Conservation (phyloP, 495 filamentous ascomycete genomes). For the Diplogelasinospora grovesii region DNA sequence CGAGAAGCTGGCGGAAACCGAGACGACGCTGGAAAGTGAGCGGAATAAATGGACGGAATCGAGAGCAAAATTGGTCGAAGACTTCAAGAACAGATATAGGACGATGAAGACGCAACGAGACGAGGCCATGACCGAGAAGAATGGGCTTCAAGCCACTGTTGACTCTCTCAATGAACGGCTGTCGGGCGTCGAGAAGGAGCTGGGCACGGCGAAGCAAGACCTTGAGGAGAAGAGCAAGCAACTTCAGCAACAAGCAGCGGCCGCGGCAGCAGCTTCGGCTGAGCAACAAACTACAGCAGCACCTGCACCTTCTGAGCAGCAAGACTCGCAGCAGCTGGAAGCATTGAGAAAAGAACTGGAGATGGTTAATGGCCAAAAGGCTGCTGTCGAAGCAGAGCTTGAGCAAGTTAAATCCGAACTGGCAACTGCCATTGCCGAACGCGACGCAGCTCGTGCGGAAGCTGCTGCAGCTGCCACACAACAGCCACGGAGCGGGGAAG, state of each 20-base stretch:
- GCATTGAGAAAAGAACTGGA: slow-evolving; percentile 32
- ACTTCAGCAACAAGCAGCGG: slow-evolving; percentile 22
- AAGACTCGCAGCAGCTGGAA: slow-evolving; percentile 56
- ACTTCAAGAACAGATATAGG: slow-evolving; percentile 40
- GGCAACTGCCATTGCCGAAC: slow-evolving; percentile 33
- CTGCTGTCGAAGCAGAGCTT: slow-evolving; percentile 36
- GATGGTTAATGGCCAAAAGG: slow-evolving; percentile 33
- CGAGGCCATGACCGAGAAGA: slow-evolving; percentile 34
- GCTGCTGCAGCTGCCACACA: no score
- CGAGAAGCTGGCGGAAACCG: slow-evolving; percentile 42
- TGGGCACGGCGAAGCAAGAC: slow-evolving; percentile 30
- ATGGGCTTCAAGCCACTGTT: slow-evolving; percentile 26
- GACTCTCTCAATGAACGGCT: slow-evolving; percentile 27
- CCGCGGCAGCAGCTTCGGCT: slow-evolving; percentile 7
- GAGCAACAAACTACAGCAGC: slow-evolving; percentile 7
- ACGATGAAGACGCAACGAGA: slow-evolving; percentile 34
- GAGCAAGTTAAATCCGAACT: slow-evolving; percentile 38
- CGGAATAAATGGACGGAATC: slow-evolving; percentile 36
- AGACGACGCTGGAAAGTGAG: slow-evolving; percentile 37
- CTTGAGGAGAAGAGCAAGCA: slow-evolving; percentile 30
- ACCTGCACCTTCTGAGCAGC: neutral
- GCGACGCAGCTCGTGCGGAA: slow-evolving; percentile 41
- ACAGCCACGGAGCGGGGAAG: slow-evolving; percentile 25
- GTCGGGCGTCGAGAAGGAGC: slow-evolving; percentile 29
- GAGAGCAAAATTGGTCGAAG: slow-evolving; percentile 35